A percentile compares a stretch with the other conserved stretches of the same genome.
These are phyloP conservation scores for Leishmania tarentolae DNA, from an alignment of 208 protist species.

Conservation along the genomic window DNA sequence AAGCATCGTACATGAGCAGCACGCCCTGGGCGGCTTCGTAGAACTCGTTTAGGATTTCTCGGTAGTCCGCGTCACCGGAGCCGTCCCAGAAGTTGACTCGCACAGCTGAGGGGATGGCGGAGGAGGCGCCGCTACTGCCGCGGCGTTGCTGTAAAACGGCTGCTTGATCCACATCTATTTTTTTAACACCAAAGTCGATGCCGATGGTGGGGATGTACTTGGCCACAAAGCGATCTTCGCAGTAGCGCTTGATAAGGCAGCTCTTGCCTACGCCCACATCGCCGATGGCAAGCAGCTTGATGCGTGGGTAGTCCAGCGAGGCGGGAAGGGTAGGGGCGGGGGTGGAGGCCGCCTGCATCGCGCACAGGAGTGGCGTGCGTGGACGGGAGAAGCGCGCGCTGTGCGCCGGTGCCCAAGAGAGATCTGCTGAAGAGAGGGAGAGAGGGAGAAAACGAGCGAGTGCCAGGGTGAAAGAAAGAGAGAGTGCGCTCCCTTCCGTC, in stretches of 20 bases:
- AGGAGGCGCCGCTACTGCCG: background rate
- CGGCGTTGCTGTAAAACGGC: constrained; percentile 13
- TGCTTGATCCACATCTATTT: constrained; percentile 49
- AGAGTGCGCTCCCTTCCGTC: background rate
- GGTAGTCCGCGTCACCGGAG: constrained; percentile 88
- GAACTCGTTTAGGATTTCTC: constrained; percentile 96
- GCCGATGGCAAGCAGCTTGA: constrained; percentile 93
- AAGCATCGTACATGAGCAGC: constrained; percentile 81
- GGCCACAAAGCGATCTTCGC: constrained; percentile 94
- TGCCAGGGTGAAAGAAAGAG: background rate
- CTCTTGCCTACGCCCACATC: constrained; percentile 92
- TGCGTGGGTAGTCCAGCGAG: constrained; percentile 55
- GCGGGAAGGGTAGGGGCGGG: constrained; percentile 14
- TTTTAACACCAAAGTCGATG: constrained; percentile 97
- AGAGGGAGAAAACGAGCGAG: background rate
- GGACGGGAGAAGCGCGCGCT: background rate
- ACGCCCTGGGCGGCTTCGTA: constrained; percentile 95
- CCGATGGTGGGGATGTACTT: constrained; percentile 98
- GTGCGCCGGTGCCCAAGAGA: background rate
- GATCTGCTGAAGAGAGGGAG: background rate
- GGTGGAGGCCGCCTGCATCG: background rate
- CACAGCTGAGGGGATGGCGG: constrained; percentile 37
- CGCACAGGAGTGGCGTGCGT: background rate
- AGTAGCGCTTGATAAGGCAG: constrained; percentile 97
- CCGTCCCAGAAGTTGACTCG: constrained; percentile 97